Evolutionary conservation across 164 flowering plant genomes (phyloP), one percentile per base, ranked within the genome.

Genomic region (Aristolochia fimbriata): DNA sequence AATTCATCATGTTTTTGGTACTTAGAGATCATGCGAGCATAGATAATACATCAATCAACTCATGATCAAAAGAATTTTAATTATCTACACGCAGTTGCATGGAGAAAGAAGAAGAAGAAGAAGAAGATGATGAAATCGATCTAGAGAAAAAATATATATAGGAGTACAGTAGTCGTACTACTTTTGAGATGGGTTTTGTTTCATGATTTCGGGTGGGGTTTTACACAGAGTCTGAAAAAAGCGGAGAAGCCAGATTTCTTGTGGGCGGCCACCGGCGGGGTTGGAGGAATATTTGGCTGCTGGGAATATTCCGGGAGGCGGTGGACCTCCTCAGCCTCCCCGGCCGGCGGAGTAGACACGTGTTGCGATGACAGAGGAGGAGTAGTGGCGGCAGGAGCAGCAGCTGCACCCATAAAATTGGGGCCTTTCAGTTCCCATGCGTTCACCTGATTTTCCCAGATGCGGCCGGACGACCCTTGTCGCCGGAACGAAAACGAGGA

Each of bases 391-490:
- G 8, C 19, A 16, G 52, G 4, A 16, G 19, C 52, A 15, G 52
- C 52, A 16, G 19, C 8, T n/a, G 21, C 19, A 47, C 0, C 22
- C 23, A n/a, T 21, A 14, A 1, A 9, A 5, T 19, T 21, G 12
- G 55, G 11, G 19, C 76, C 84, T 15, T 52, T 52, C 9, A 21
- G 55, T 12, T 72, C 79, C 15, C 75, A 53, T 11, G 31, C 45
- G 31, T 78, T 43, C 22, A 78, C 51, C 65, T 67, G 76, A 67
- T 87, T 91, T 50, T 85, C 90, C 92, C 93, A 88, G 15, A 88
- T 80, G 41, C 77, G 61, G 0, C 96, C 96, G 11, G 93, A 88
- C 3, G 91, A 86, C 17, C 96, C 96, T 57, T 78, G 83, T 30
- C 96, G 78, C 63, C 96, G 74, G 57, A 86, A 88, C 12, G 93